phyloP scores from a whole-genome alignment of 2,329 filamentous ascomycete species.

The Colletotrichum noveboracense region DNA sequence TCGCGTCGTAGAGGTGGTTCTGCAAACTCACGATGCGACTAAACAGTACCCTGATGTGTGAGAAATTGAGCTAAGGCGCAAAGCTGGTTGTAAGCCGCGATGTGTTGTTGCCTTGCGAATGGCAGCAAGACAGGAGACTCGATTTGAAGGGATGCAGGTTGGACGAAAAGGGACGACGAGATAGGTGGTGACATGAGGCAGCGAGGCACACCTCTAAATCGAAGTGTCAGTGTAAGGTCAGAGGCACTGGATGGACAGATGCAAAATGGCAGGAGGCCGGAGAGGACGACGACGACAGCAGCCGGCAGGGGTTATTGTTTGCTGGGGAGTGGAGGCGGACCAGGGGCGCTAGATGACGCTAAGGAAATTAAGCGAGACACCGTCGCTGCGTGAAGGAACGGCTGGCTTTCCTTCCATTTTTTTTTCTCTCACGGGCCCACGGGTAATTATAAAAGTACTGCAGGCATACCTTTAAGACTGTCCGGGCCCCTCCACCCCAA shows the following conservation, averaged over 20 bases:
- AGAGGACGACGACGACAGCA: slow-evolving; percentile 1
- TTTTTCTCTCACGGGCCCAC: slow-evolving; percentile 23
- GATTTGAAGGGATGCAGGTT: background rate
- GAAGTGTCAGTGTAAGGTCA: background rate
- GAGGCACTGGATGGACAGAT: background rate
- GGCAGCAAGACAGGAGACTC: background rate
- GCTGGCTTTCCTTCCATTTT: slow-evolving; percentile 23
- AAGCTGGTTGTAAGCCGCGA: background rate
- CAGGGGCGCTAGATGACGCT: slow-evolving; percentile 20
- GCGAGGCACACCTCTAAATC: background rate
- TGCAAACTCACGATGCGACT: background rate
- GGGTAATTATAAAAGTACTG: slow-evolving; percentile 25
- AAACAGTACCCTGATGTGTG: background rate
- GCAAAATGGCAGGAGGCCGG: background rate
- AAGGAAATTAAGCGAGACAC: slow-evolving; percentile 23
- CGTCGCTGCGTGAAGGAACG: slow-evolving; percentile 23
- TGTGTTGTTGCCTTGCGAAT: background rate
- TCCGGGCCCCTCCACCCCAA: slow-evolving; percentile 23
- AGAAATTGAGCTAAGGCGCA: background rate
- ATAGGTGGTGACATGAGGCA: background rate
- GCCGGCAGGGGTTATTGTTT: slow-evolving; percentile 19
- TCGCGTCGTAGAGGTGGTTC: background rate
- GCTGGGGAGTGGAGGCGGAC: slow-evolving; percentile 21
- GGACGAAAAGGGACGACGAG: slow-evolving; percentile 5
- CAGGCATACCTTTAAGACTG: slow-evolving; percentile 23